Base-by-base conservation (phyloP, 352 stramenopile species). In the Elongisporangium prolatum region DNA sequence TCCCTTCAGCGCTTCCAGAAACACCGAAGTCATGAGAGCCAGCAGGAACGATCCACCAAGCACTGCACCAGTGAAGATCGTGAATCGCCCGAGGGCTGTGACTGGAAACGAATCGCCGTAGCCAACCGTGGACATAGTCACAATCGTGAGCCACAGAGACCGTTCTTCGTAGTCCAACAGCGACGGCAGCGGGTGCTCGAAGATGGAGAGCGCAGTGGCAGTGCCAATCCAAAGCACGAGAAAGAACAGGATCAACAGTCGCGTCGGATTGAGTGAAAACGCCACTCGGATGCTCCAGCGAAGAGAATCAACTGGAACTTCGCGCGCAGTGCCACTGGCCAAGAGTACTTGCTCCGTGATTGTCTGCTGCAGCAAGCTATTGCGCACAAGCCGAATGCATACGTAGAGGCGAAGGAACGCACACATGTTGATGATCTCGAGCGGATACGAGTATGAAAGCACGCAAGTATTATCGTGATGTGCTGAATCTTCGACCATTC, bases 361-460 rank as follows among this genome's bases (percentile, higher is more conserved):
- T 8, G 84, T 21, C 53, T 70, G 60, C 14, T 74, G 69, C 47
- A 79, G 67, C 7, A 89, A 48, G 10, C 66, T 63, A 61, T 86
- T 86, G 24, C 77, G 77, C 40, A 87, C 59, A 13, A 82, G 54
- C 6, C 79, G 75, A n/a, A 65, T 65, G 54, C 84, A 67, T 72
- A 77, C 86, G 55, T 89, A 89, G 14, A 89, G 65, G 20, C 79
- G 77, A 24, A 80, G 52, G 24, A 89, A 55, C 20, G 86, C 77
- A 17, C 76, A 14, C 54, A 89, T 75, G 62, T 89, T 89, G 21
- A 85, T 44, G 6, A 89, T 76, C 64, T 89, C 79, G 22, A 84
- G 51, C 14, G 76, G 76, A 34, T 89, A 89, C 8, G 56, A 58
- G 50, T 89, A 89, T 13, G 63, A 57, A 10, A 89, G 61, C 0